Percentiles rank a stretch among this genome's conserved stretches.
Evolutionary conservation across 306 rosid genomes (phyloP).

Genomic region (Oxytropis ochrocephala): DNA sequence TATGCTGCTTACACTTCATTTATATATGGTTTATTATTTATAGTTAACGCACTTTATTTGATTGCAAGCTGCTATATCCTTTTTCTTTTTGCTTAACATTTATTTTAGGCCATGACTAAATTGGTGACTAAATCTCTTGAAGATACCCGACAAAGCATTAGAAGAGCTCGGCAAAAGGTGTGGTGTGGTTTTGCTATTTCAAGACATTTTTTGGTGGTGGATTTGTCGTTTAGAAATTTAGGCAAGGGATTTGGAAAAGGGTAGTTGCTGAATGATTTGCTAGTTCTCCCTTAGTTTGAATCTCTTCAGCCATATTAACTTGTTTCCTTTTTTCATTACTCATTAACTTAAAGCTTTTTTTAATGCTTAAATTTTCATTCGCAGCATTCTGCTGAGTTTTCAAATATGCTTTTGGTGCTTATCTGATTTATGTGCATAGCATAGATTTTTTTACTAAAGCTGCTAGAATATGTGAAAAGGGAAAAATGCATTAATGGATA

Average conservation of each 20-base stretch:
- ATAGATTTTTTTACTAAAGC: not conserved
- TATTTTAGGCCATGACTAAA: constrained; percentile 65
- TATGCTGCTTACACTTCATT: constrained; percentile 13
- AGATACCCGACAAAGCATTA: constrained; percentile 76
- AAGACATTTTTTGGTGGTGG: not conserved
- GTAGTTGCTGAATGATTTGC: not conserved
- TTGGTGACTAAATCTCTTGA: constrained; percentile 77
- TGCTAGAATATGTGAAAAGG: not conserved
- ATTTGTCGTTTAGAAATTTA: not conserved
- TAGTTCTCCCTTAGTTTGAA: not conserved
- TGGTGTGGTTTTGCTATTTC: constrained; percentile 4
- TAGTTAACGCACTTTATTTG: not conserved
- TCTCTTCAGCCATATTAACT: not conserved
- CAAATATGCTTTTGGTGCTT: not conserved
- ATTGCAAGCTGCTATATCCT: not conserved
- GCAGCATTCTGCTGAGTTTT: not conserved
- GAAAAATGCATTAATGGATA: not conserved
- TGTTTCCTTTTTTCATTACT: not conserved
- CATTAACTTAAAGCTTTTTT: not conserved
- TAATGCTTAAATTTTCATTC: not conserved
- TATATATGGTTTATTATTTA: not conserved
- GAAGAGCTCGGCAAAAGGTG: constrained; percentile 95
- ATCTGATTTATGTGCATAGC: not conserved
- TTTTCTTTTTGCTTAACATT: constrained; percentile 18
- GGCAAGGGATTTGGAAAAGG: not conserved